A percentile compares a stretch with the other conserved stretches of the same genome.
Conservation (phyloP, 441 rosid species). For the Adansonia gregorii region DNA sequence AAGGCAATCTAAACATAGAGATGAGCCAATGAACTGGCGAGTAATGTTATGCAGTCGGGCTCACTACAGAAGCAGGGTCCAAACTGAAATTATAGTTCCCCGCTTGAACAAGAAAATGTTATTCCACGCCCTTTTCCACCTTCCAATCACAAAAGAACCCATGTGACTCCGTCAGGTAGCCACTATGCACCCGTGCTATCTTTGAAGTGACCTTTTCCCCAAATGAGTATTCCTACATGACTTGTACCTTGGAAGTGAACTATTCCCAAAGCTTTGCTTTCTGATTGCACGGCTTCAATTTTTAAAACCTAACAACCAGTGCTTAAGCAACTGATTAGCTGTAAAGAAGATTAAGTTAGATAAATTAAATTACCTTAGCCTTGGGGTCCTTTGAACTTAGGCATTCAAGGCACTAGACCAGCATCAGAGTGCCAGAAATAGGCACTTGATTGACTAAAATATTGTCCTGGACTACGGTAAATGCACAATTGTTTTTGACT, state of each 20-base stretch:
- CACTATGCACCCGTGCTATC: constrained; percentile 26
- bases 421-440: not conserved
- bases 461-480: not conserved
- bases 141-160: constrained; percentile 38
- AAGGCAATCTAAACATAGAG: constrained; percentile 12
- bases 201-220: constrained; percentile 34
- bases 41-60: constrained; percentile 29
- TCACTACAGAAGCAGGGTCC: constrained; percentile 26
- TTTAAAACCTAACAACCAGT: constrained; percentile 13
- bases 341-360: not conserved
- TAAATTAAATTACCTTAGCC: constrained; percentile 1
- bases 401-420: not conserved
- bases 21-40: constrained; percentile 10
- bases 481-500: not conserved
- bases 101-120: constrained; percentile 18
- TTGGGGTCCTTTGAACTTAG: not conserved
- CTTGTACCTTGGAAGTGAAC: constrained; percentile 6
- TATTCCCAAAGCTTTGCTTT: constrained; percentile 22
- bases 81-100: constrained; percentile 28
- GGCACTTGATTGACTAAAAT: not conserved
- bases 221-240: constrained; percentile 26
- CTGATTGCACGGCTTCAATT: not conserved
- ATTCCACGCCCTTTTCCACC: constrained; percentile 33
- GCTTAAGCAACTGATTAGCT: constrained; percentile 25
- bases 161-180: constrained; percentile 42